A percentile compares a stretch with the other conserved stretches of the same genome.
These are phyloP conservation scores for Flagelloscypha sp. DNA, from an alignment of 768 basidiomycete species.

Conservation along the genomic window DNA sequence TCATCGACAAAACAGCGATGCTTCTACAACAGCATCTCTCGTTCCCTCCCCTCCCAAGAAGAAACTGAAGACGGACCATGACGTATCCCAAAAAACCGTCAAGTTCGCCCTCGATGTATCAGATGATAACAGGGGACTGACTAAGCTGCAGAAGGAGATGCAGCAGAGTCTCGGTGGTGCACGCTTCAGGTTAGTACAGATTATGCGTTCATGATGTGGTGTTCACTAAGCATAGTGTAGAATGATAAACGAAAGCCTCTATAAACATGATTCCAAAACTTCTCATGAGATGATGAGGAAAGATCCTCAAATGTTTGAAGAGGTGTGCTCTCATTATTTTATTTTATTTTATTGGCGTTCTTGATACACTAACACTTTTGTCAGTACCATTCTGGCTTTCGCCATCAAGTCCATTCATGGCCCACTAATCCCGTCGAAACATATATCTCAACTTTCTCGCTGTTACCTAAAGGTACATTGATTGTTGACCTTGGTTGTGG, in stretches of 20 bases:
- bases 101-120: conserved; percentile 10
- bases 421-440: conserved; percentile 88
- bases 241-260: conserved; percentile 87
- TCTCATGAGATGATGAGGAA: conserved; percentile 78
- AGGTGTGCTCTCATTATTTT: conserved; percentile 40
- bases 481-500: conserved; percentile 95
- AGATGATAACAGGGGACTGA: conserved; percentile 32
- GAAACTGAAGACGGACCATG: neutral
- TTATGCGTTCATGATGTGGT: neutral
- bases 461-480: conserved; percentile 58
- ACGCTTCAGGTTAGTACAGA: conserved; percentile 60
- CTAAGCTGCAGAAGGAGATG: conserved; percentile 69
- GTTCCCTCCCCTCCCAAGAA: neutral
- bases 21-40: conserved; percentile 2
- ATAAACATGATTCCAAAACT: conserved; percentile 73
- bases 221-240: conserved; percentile 27
- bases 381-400: conserved; percentile 93
- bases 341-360: conserved; percentile 2
- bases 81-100: conserved; percentile 7
- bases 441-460: conserved; percentile 59
- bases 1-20: conserved; percentile 2
- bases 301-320: conserved; percentile 73
- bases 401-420: conserved; percentile 87
- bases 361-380: conserved; percentile 1
- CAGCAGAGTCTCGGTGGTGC: conserved; percentile 78